These are phyloP conservation scores for Penicillium roqueforti DNA, from an alignment of 495 filamentous ascomycete genomes.

Conservation along the genomic window DNA sequence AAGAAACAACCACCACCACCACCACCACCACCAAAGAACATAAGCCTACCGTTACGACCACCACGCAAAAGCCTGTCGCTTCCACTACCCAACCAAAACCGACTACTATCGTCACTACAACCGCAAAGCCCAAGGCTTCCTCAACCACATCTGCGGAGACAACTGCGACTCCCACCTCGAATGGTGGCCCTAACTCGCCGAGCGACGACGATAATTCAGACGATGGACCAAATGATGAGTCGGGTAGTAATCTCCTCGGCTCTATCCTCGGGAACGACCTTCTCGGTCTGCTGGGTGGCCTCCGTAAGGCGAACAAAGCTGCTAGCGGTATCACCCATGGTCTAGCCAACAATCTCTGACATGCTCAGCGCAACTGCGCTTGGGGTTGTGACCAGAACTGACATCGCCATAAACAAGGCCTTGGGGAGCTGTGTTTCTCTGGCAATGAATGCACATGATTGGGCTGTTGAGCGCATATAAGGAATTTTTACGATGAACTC, in stretches of 20 bases:
- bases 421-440: neutral
- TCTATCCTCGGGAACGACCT: constrained; percentile 15
- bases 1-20: constrained; percentile 4
- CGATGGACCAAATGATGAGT: neutral
- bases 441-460: neutral
- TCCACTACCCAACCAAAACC: neutral
- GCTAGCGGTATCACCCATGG: constrained; percentile 7
- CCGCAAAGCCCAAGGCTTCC: neutral
- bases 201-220: neutral
- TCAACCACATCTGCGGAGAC: neutral
- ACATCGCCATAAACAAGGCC: too few relatives aligned
- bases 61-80: neutral
- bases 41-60: neutral
- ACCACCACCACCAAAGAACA: neutral
- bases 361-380: neutral
- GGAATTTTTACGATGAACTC: neutral
- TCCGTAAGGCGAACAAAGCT: constrained; percentile 16
- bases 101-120: neutral
- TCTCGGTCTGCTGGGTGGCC: constrained; percentile 17
- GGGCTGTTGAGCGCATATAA: neutral
- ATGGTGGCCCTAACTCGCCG: constrained; percentile 2
- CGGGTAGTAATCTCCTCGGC: neutral
- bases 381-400: neutral
- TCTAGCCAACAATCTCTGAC: constrained; percentile 2
- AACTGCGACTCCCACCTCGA: constrained; percentile 6